Base-by-base conservation (phyloP, 192 early-diverging fungal species). In the Entophlyctis helioformis region DNA sequence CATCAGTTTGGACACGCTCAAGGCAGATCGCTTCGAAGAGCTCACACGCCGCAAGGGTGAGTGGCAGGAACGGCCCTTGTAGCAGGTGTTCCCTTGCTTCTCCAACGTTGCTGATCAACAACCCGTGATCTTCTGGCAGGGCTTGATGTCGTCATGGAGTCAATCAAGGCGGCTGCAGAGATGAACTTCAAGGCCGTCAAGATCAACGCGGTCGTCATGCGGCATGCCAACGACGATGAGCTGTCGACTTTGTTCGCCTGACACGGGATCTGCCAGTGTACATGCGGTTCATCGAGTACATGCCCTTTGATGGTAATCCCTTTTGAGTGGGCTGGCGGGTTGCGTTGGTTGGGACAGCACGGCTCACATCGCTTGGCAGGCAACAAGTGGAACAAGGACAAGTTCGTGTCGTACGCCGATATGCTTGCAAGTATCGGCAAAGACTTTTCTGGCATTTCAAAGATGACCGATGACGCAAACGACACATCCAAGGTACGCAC, bases 301-400 rank as follows among this genome's bases (percentile, higher is more conserved):
- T 95, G 94, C 94, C 94, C 0, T 97, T 97, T 67, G 91, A 89
- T 60, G 93, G 91, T 80, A 62, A 50, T n/a, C n/a, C n/a, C n/a
- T n/a, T n/a, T n/a, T n/a, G n/a, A n/a, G n/a, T n/a, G n/a, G n/a
- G n/a, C n/a, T n/a, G n/a, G n/a, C n/a, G n/a, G n/a, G n/a, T n/a
- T n/a, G n/a, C n/a, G n/a, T n/a, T n/a, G n/a, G n/a, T n/a, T n/a
- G n/a, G n/a, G n/a, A n/a, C n/a, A n/a, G n/a, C n/a, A n/a, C n/a
- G n/a, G n/a, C n/a, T n/a, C n/a, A n/a, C n/a, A n/a, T 28, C 21
- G 36, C 16, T 55, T n/a, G 19, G 20, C 49, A 80, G 80, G 78
- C 10, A 97, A 97, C 62, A 61, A 69, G 54, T 97, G 94, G 94
- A 84, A 84, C 13, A 50, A 58, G 15, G 66, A 78, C 15, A 91